phyloP scores from a whole-genome alignment of 345 rosid species.

The Mallotus nudiflorus region DNA sequence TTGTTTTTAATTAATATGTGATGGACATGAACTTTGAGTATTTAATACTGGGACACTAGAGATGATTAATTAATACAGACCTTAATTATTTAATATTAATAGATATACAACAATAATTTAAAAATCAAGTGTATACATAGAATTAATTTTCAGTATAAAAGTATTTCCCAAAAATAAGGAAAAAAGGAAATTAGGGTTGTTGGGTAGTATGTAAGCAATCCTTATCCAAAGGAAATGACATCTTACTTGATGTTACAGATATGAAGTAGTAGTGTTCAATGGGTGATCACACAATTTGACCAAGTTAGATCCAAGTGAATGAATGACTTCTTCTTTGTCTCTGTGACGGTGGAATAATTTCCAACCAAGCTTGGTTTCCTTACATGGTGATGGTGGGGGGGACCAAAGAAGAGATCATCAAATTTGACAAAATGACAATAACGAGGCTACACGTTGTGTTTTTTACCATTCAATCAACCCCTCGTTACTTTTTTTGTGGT shows the following conservation, averaged over 20 bases:
- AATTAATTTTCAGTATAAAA: no score
- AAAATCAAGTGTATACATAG: no score
- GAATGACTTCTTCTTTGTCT: not conserved
- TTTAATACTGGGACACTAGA: no score
- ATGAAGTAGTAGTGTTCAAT: not conserved
- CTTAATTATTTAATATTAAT: no score
- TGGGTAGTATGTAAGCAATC: not conserved
- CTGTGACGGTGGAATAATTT: not conserved
- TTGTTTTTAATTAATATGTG: no score
- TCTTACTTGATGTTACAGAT: not conserved
- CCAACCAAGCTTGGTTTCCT: not conserved
- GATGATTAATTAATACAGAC: no score
- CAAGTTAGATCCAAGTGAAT: not conserved
- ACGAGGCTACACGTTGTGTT: not conserved
- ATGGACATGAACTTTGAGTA: no score
- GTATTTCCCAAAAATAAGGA: not conserved
- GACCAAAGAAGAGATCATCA: constrained; percentile 8
- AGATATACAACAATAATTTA: no score
- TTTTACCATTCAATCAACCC: no score
- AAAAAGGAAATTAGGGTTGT: not conserved
- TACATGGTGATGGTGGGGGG: constrained; percentile 4
- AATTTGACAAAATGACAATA: constrained; percentile 6
- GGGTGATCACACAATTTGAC: not conserved
- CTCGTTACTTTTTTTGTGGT: no score
- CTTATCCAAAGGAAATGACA: not conserved